phyloP scores from a whole-genome alignment of 2,329 filamentous ascomycete species.

The Cytospora schulzeri region DNA sequence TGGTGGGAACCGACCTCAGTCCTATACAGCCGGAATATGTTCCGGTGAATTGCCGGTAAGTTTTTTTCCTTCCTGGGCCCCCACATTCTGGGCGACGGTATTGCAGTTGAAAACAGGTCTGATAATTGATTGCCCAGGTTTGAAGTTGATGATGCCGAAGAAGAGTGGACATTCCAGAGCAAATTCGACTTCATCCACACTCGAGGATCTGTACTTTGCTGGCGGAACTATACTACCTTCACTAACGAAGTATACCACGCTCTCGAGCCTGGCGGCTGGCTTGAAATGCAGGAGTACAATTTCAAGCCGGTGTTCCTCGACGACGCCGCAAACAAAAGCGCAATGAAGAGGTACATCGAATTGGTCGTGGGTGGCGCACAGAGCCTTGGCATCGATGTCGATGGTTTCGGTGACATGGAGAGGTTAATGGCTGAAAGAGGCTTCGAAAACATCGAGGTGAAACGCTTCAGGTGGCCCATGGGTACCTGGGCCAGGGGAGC shows the following conservation, averaged over 20 bases:
- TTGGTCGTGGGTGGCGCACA: constrained; percentile 25
- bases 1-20: constrained; percentile 33
- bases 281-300: constrained; percentile 33
- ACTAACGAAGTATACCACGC: constrained; percentile 26
- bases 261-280: constrained; percentile 31
- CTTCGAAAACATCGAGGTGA: constrained; percentile 33
- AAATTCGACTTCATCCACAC: constrained; percentile 33
- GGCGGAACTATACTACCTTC: constrained; percentile 24
- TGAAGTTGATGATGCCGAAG: constrained; percentile 33
- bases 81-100: neutral
- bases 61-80: neutral
- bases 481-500: constrained; percentile 33
- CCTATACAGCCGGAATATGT: constrained; percentile 34
- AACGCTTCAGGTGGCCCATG: constrained; percentile 32
- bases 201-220: constrained; percentile 29
- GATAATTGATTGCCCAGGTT: constrained; percentile 34
- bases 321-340: constrained; percentile 28
- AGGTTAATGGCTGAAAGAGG: constrained; percentile 22
- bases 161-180: constrained; percentile 30
- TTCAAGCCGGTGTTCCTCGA: constrained; percentile 26
- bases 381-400: constrained; percentile 5
- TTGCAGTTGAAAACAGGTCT: neutral
- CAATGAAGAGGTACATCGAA: constrained; percentile 29
- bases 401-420: constrained; percentile 6
- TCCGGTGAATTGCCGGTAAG: constrained; percentile 30